phyloP scores from a whole-genome alignment of 495 filamentous ascomycete species.

The Daldinia bambusicola region DNA sequence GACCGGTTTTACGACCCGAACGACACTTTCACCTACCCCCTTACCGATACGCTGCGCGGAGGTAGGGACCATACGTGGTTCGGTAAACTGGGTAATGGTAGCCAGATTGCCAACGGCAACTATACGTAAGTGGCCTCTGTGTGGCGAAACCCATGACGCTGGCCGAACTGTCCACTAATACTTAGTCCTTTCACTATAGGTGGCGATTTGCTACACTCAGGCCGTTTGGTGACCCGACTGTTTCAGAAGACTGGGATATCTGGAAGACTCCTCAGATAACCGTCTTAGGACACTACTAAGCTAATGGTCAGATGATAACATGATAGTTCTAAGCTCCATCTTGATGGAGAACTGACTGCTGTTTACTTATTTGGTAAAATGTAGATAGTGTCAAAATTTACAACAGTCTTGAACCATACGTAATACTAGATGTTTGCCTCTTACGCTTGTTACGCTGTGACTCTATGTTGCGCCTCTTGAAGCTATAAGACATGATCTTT shows the following conservation, averaged over 20 bases:
- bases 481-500: no score
- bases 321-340: no score
- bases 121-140: not conserved
- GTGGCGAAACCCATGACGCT: not conserved
- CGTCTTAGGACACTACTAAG: not conserved
- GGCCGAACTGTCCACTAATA: not conserved
- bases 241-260: slow-evolving; percentile 39
- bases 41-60: slow-evolving; percentile 21
- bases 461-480: no score
- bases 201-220: slow-evolving; percentile 34
- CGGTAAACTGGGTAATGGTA: not conserved
- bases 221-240: slow-evolving; percentile 32
- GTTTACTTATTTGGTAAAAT: no score
- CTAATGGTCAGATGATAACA: not conserved
- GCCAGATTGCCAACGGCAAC: not conserved
- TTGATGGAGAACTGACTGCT: not conserved
- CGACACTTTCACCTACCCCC: slow-evolving; percentile 29
- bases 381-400: no score
- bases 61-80: slow-evolving; percentile 8
- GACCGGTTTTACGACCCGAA: slow-evolving; percentile 29
- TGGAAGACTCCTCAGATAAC: slow-evolving; percentile 35
- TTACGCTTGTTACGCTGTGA: no score
- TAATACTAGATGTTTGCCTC: no score
- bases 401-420: no score
- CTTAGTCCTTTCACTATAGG: not conserved